Conservation (phyloP, 2,329 filamentous ascomycete genomes). For the Penicillium griseofulvum region DNA sequence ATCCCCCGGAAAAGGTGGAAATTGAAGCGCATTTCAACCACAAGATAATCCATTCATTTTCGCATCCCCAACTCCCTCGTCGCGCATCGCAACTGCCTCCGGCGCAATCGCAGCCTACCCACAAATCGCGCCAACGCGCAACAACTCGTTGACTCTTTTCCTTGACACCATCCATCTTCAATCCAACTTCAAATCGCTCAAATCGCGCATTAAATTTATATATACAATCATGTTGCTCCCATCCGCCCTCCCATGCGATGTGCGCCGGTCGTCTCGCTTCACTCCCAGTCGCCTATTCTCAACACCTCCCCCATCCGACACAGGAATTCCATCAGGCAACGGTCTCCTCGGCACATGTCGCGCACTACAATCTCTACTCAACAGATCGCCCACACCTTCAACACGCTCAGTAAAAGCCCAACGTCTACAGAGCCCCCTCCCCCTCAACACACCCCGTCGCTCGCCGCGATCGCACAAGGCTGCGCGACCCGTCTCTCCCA, state of each 20-base stretch:
- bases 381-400: conserved; percentile 40
- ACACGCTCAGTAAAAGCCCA: conserved; percentile 33
- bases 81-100: conserved; percentile 27
- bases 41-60: conserved; percentile 18
- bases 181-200: conserved; percentile 9
- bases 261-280: conserved; percentile 39
- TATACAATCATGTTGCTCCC: conserved; percentile 43
- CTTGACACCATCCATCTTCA: background rate
- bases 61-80: conserved; percentile 11
- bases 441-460: conserved; percentile 28
- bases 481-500: conserved; percentile 20
- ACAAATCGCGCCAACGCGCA: conserved; percentile 24
- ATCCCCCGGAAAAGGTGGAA: conserved; percentile 22
- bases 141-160: conserved; percentile 6
- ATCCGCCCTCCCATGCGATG: conserved; percentile 47
- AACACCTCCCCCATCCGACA: conserved; percentile 40
- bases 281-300: conserved; percentile 37
- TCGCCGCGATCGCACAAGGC: conserved; percentile 31
- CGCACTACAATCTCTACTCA: conserved; percentile 43
- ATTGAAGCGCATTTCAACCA: conserved; percentile 24
- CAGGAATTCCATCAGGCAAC: conserved; percentile 35
- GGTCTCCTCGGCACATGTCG: conserved; percentile 44
- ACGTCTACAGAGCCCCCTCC: conserved; percentile 43
- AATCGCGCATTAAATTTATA: background rate
- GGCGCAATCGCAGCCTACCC: conserved; percentile 31